Percentiles rank a stretch among this genome's conserved stretches.
These are phyloP conservation scores for Amoebophrya sp. DNA, from an alignment of 169 alveolate species.

Conservation along the genomic window DNA sequence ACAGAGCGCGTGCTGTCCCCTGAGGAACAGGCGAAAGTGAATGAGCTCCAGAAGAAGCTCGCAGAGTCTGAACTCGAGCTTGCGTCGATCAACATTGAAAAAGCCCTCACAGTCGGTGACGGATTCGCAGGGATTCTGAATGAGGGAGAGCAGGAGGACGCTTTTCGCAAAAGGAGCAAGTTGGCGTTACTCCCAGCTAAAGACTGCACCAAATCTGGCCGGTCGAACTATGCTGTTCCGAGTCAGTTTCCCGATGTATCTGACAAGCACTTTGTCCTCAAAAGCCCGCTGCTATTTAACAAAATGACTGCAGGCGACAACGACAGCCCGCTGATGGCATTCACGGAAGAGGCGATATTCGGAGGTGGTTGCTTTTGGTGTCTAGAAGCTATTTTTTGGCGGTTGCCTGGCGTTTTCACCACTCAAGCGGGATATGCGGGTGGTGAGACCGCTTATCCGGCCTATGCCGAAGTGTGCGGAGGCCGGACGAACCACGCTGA, in stretches of 20 bases:
- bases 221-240: background rate
- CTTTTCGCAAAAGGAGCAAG: too few species aligned
- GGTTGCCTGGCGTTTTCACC: background rate
- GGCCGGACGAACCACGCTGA: background rate
- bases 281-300: background rate
- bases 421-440: background rate
- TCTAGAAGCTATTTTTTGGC: background rate
- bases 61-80: background rate
- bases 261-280: background rate
- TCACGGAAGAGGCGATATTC: background rate
- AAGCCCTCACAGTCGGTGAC: background rate
- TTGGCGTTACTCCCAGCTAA: background rate
- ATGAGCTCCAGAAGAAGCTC: background rate
- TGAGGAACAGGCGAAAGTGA: background rate
- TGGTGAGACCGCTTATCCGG: background rate
- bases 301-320: background rate
- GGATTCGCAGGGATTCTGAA: too few species aligned
- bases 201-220: background rate
- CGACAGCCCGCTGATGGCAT: background rate
- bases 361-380: background rate
- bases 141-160: background rate
- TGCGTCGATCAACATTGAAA: background rate
- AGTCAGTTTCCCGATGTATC: background rate
- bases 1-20: too few species aligned
- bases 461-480: background rate